Evolutionary conservation across 78 protist genomes (phyloP), one percentile per base, ranked within the genome.

Genomic region (Ministeria vibrans): DNA sequence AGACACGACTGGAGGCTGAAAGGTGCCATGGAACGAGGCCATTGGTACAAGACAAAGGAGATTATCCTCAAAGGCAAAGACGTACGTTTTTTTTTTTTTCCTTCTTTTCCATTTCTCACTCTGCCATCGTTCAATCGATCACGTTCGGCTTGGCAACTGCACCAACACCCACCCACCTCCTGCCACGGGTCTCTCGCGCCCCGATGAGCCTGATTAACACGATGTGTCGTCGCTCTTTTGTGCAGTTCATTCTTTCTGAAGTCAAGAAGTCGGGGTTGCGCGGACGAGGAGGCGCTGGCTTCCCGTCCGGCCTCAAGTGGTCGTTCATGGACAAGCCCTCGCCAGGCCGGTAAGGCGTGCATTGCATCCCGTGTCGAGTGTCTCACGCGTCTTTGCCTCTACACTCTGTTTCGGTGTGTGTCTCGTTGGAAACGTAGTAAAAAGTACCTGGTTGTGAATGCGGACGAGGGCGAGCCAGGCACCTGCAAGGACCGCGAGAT

Each of bases 391-490:
- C 41, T 13, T 34, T 20, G 43, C 71, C 15, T 25, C 34, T 61
- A 27, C 27, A 5, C 28, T 61, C 28, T 23, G 11, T 34, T 30
- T 28, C 15, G 43, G 18, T 63, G n/a, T n/a, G n/a, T n/a, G 71
- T 25, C 13, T 6, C 25, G n/a, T 11, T n/a, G 69, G n/a, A 13
- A 27, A 15, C 6, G 30, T 25, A 43, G 87, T 13, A 98, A 96
- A 44, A 91, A 91, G 76, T 98, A 96, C 81, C 88, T 97, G 34
- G 99, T 98, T 22, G 90, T 98, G 79, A 98, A 98, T 75, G 99
- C 99, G 1, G 99, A 98, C 73, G 99, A 98, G 81, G 95, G 97
- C 41, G 99, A 96, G 82, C 99, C 99, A 0, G 99, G 99, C 43
- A 97, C 99, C 0, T 98, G 99, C 92, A 98, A 98, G 78, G 99